These are phyloP conservation scores for Cerrena zonata DNA, from an alignment of 1,284 basidiomycete species.

Conservation along the genomic window DNA sequence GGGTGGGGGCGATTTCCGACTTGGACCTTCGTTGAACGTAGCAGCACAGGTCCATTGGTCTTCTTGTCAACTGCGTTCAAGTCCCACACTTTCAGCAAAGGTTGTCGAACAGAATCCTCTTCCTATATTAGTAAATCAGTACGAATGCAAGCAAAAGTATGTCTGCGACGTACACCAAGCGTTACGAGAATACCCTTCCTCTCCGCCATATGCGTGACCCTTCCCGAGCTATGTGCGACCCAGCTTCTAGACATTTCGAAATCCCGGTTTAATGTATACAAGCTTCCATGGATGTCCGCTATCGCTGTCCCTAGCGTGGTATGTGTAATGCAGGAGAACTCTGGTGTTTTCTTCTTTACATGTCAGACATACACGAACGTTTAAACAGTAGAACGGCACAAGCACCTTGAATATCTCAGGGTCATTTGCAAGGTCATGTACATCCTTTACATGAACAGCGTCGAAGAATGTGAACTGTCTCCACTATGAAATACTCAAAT, in stretches of 20 bases:
- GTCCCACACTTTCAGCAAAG: constrained; percentile 87
- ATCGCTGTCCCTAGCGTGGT: constrained; percentile 63
- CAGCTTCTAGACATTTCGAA: constrained; percentile 73
- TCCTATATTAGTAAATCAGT: constrained; percentile 46
- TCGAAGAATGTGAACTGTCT: constrained; percentile 83
- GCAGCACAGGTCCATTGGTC: constrained; percentile 57
- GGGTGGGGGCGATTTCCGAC: constrained; percentile 76
- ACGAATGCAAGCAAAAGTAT: neutral
- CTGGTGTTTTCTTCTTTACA: constrained; percentile 49
- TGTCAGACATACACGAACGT: neutral
- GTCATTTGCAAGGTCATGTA: constrained; percentile 66
- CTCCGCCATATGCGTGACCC: constrained; percentile 83
- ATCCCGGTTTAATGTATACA: constrained; percentile 70
- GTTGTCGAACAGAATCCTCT: constrained; percentile 68
- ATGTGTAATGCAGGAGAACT: constrained; percentile 63
- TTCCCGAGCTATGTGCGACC: constrained; percentile 69
- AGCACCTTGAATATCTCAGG: constrained; percentile 75
- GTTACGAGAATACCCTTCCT: constrained; percentile 74
- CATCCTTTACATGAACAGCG: constrained; percentile 68
- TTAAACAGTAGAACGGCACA: neutral
- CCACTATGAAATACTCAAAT: constrained; percentile 50
- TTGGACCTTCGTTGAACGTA: constrained; percentile 77
- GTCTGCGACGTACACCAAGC: constrained; percentile 62
- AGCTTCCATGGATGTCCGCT: constrained; percentile 77
- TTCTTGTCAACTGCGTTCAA: constrained; percentile 72